phyloP scores from a whole-genome alignment of 2,329 filamentous ascomycete species.

The Ambrosiella beaveri region DNA sequence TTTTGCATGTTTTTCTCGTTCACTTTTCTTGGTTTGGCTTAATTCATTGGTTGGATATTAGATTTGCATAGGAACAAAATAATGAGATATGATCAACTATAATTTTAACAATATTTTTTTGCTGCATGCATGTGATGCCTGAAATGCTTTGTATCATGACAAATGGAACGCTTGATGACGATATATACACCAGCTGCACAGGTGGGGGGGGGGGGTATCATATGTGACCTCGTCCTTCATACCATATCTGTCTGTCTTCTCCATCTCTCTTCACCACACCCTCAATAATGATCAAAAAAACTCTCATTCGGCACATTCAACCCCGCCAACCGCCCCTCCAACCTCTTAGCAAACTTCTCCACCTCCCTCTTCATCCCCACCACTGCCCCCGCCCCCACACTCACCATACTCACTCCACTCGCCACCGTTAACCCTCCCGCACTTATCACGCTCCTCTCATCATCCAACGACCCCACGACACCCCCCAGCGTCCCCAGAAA shows the following conservation, averaged over 20 bases:
- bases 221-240: neutral
- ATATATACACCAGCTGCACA: neutral
- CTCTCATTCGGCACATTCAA: constrained; percentile 36
- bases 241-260: neutral
- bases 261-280: neutral
- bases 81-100: constrained; percentile 7
- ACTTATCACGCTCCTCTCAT: constrained; percentile 31
- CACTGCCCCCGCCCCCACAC: constrained; percentile 26
- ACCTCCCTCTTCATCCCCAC: constrained; percentile 37
- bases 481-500: constrained; percentile 17
- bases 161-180: neutral
- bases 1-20: constrained; percentile 10
- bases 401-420: constrained; percentile 23
- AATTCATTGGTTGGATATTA: constrained; percentile 2
- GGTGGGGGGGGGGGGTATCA: constrained; percentile 3
- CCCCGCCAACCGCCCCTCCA: constrained; percentile 41
- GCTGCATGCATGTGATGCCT: neutral
- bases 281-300: constrained; percentile 19
- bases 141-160: neutral
- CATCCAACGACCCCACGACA: constrained; percentile 22
- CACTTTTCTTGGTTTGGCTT: neutral
- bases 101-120: neutral
- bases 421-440: constrained; percentile 28
- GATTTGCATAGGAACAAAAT: constrained; percentile 3
- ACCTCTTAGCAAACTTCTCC: constrained; percentile 39